A percentile compares a stretch with the other conserved stretches of the same genome.
Conservation (phyloP, 2,329 filamentous ascomycete genomes). For the Cladosporium phlei region DNA sequence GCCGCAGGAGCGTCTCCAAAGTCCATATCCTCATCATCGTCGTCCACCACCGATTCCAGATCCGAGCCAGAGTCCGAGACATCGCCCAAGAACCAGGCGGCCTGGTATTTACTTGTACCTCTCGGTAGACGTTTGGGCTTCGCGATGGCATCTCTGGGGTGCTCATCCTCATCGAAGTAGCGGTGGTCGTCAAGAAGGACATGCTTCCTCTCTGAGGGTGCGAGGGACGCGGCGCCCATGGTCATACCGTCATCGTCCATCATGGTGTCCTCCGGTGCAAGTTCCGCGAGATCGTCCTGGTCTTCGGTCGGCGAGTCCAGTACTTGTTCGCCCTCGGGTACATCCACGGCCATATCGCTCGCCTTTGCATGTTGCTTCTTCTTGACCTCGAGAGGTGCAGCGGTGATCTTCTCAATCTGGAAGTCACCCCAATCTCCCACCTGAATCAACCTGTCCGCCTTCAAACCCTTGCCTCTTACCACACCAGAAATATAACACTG, state of each 20-base stretch:
- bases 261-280: conserved; percentile 79
- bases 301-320: conserved; percentile 72
- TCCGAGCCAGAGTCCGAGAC: conserved; percentile 83
- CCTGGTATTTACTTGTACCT: conserved; percentile 90
- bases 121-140: conserved; percentile 73
- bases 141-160: conserved; percentile 49
- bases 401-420: conserved; percentile 82
- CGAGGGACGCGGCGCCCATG: conserved; percentile 50
- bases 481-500: conserved; percentile 66
- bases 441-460: conserved; percentile 84
- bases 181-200: conserved; percentile 95
- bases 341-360: conserved; percentile 63
- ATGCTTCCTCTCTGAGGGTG: conserved; percentile 60
- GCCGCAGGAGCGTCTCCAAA: conserved; percentile 46
- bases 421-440: conserved; percentile 92
- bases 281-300: conserved; percentile 73
- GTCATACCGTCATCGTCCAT: conserved; percentile 57
- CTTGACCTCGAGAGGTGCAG: conserved; percentile 60
- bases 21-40: conserved; percentile 54
- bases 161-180: conserved; percentile 89
- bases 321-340: conserved; percentile 51
- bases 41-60: conserved; percentile 58
- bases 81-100: conserved; percentile 85
- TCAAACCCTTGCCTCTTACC: conserved; percentile 78
- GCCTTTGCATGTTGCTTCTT: conserved; percentile 49